These are phyloP conservation scores for Aspergillus fijiensis DNA, from an alignment of 2,329 filamentous ascomycete genomes.

Conservation along the genomic window DNA sequence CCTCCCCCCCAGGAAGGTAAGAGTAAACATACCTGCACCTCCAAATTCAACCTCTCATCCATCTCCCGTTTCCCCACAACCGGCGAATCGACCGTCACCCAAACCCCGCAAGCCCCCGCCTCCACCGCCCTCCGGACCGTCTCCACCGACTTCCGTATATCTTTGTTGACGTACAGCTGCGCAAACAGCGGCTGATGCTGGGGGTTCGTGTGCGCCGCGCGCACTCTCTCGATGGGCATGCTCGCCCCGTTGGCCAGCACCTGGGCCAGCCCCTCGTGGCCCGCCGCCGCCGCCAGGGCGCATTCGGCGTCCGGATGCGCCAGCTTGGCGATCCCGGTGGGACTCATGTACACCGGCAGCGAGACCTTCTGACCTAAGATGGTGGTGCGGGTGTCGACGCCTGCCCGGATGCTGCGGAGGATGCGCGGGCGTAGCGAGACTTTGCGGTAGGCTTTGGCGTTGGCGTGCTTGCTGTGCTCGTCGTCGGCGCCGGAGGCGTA, in stretches of 20 bases:
- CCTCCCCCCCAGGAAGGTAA: no score
- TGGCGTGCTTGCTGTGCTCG: slow-evolving; percentile 48
- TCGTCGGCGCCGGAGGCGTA: slow-evolving; percentile 55
- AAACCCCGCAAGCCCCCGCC: slow-evolving; percentile 31
- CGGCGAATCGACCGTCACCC: slow-evolving; percentile 37
- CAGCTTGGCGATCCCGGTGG: slow-evolving; percentile 45
- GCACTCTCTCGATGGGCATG: slow-evolving; percentile 42
- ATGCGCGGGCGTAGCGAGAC: slow-evolving; percentile 51
- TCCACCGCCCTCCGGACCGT: slow-evolving; percentile 27
- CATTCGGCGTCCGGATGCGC: slow-evolving; percentile 47
- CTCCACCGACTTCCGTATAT: slow-evolving; percentile 27
- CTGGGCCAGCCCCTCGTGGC: slow-evolving; percentile 37
- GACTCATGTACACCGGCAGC: slow-evolving; percentile 45
- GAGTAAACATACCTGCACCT: slow-evolving; percentile 20
- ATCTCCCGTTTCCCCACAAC: slow-evolving; percentile 35
- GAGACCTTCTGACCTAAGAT: slow-evolving; percentile 35
- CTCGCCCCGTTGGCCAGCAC: slow-evolving; percentile 42
- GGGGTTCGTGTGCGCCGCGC: slow-evolving; percentile 21
- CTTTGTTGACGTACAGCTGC: slow-evolving; percentile 43
- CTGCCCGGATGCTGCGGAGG: slow-evolving; percentile 38
- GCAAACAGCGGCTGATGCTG: slow-evolving; percentile 31
- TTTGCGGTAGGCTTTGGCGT: slow-evolving; percentile 45
- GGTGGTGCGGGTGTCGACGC: slow-evolving; percentile 36
- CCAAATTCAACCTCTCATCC: slow-evolving; percentile 32
- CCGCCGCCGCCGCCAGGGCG: slow-evolving; percentile 43